phyloP scores from a whole-genome alignment of 140 eudicot species.

The Flaveria floridana region DNA sequence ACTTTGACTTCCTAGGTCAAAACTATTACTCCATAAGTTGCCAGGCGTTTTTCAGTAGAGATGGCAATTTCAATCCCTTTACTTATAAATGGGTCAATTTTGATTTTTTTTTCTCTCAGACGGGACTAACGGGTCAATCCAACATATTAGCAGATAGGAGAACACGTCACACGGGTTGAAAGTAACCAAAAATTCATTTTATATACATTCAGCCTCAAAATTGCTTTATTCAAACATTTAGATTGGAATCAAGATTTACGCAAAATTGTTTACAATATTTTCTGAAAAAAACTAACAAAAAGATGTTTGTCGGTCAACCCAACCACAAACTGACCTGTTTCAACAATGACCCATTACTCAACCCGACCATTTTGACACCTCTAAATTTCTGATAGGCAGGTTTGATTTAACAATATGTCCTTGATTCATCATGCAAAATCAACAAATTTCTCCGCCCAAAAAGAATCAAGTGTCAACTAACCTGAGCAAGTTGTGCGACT shows the following conservation, averaged over 20 bases:
- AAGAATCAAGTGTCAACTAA: slow-evolving; percentile 36
- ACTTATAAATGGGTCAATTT: background rate
- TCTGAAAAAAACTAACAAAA: background rate
- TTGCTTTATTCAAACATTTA: background rate
- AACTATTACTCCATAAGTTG: background rate
- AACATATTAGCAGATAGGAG: background rate
- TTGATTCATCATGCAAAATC: background rate
- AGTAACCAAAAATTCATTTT: background rate
- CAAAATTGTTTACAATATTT: background rate
- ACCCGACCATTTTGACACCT: background rate
- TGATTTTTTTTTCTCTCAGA: background rate
- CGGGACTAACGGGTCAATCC: background rate
- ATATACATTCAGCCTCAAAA: background rate
- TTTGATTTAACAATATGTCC: background rate
- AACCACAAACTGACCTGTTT: background rate
- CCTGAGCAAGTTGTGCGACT: slow-evolving; percentile 96
- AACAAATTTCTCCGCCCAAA: background rate
- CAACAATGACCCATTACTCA: background rate
- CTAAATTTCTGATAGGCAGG: background rate
- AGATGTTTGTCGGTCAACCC: background rate
- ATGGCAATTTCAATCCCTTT: background rate
- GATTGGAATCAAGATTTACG: background rate
- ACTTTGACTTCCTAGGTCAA: background rate
- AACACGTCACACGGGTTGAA: background rate
- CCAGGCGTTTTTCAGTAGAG: background rate